A percentile compares a stretch with the other conserved stretches of the same genome.
These are phyloP conservation scores for Neocatenulostroma microsporum DNA, from an alignment of 2,329 filamentous ascomycete genomes.

Conservation along the genomic window DNA sequence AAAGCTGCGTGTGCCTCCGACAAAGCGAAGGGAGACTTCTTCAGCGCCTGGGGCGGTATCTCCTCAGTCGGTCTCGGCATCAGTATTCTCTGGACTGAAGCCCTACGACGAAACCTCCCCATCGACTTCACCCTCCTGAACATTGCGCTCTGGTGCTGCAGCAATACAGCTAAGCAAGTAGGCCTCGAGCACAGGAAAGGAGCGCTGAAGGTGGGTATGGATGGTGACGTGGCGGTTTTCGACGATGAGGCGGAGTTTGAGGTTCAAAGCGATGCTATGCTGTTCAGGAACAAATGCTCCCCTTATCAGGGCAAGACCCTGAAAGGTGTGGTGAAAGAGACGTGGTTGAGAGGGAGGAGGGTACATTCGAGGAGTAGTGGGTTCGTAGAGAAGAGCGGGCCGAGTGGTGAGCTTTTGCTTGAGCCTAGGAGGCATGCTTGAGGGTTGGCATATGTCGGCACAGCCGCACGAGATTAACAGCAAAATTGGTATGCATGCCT, in stretches of 20 bases:
- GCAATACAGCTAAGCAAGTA: slow-evolving; percentile 81
- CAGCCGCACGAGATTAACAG: no score
- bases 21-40: slow-evolving; percentile 68
- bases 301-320: slow-evolving; percentile 80
- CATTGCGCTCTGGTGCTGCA: slow-evolving; percentile 75
- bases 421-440: slow-evolving; percentile 46
- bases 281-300: slow-evolving; percentile 88
- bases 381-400: slow-evolving; percentile 53
- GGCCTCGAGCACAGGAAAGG: slow-evolving; percentile 76
- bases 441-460: no score
- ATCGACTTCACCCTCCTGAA: slow-evolving; percentile 57
- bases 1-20: slow-evolving; percentile 30
- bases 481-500: no score
- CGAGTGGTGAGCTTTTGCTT: slow-evolving; percentile 44
- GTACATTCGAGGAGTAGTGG: slow-evolving; percentile 63
- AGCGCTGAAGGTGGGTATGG: slow-evolving; percentile 69
- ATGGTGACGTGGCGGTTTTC: slow-evolving; percentile 88
- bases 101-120: slow-evolving; percentile 51
- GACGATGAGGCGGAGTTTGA: slow-evolving; percentile 75
- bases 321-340: slow-evolving; percentile 71
- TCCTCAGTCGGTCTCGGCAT: slow-evolving; percentile 87
- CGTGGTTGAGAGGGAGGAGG: slow-evolving; percentile 69
- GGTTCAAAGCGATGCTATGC: slow-evolving; percentile 65
- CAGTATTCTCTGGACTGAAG: slow-evolving; percentile 78
- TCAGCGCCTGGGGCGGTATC: slow-evolving; percentile 93